These are phyloP conservation scores for Pholiota microspora DNA, from an alignment of 768 basidiomycete genomes.

Conservation along the genomic window DNA sequence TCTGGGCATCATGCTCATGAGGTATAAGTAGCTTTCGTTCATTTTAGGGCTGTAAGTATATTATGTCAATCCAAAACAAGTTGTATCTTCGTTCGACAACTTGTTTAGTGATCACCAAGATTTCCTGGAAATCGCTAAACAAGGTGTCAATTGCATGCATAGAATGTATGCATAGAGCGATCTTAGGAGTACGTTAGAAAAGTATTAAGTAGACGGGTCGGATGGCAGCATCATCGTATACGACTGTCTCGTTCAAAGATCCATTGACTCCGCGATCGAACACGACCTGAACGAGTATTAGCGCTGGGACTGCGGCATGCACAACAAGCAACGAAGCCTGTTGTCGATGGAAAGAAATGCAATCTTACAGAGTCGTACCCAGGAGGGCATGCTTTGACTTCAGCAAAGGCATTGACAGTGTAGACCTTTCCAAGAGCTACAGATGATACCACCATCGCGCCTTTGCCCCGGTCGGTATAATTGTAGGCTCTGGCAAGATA, in stretches of 20 bases:
- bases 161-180: too few relatives aligned
- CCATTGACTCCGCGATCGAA: constrained; percentile 15
- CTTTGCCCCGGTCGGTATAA: constrained; percentile 8
- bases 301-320: too few relatives aligned
- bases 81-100: too few relatives aligned
- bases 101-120: too few relatives aligned
- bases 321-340: too few relatives aligned
- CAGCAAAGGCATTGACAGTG: constrained; percentile 5
- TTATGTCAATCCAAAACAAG: too few relatives aligned
- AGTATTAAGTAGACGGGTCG: constrained; percentile 18
- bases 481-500: constrained; percentile 6
- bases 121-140: background rate
- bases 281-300: constrained; percentile 8
- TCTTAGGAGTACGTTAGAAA: background rate
- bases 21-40: too few relatives aligned
- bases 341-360: background rate
- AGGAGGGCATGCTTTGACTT: constrained; percentile 10
- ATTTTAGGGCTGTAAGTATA: too few relatives aligned
- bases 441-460: constrained; percentile 13
- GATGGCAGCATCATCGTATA: constrained; percentile 20
- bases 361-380: constrained; percentile 14
- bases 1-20: too few relatives aligned
- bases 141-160: background rate
- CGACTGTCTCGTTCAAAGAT: constrained; percentile 16
- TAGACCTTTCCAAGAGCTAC: constrained; percentile 13